Conservation (phyloP, 352 stramenopile genomes). For the Globisporangium takayamanum region DNA sequence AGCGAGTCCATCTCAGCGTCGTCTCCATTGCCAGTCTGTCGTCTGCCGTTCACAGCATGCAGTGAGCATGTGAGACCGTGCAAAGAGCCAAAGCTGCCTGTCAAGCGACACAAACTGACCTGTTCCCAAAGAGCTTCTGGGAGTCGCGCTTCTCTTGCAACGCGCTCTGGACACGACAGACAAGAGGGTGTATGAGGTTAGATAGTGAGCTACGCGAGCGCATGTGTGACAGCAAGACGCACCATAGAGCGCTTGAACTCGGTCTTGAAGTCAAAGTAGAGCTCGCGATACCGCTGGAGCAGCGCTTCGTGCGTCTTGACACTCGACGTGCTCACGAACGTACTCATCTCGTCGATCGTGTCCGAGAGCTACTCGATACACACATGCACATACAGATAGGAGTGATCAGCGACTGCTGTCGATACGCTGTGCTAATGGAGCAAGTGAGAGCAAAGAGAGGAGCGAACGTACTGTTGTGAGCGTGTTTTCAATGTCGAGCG, state of each 20-base stretch:
- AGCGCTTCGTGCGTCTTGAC: constrained; percentile 83
- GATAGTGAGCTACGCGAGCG: background rate
- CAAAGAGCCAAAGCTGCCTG: background rate
- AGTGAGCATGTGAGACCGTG: background rate
- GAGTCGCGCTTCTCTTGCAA: constrained; percentile 81
- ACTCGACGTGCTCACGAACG: constrained; percentile 58
- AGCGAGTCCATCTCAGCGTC: constrained; percentile 76
- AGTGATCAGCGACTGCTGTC: background rate
- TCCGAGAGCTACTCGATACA: constrained; percentile 50
- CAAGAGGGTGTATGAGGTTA: background rate
- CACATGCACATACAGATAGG: background rate
- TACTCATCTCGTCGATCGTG: constrained; percentile 82
- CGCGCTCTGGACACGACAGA: constrained; percentile 30
- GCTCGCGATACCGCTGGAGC: constrained; percentile 93
- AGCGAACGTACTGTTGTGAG: constrained; percentile 36
- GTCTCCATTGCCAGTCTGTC: constrained; percentile 47
- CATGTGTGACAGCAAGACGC: background rate
- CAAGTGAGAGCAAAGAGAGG: background rate
- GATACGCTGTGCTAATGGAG: background rate
- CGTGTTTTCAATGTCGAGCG: constrained; percentile 72
- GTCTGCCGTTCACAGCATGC: constrained; percentile 15
- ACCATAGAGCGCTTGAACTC: constrained; percentile 91
- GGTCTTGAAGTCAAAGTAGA: constrained; percentile 94
- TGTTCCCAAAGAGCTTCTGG: constrained; percentile 75
- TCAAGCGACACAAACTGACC: constrained; percentile 1